These are phyloP conservation scores for Pterula multifida DNA, from an alignment of 1,284 basidiomycete species.

Conservation along the genomic window DNA sequence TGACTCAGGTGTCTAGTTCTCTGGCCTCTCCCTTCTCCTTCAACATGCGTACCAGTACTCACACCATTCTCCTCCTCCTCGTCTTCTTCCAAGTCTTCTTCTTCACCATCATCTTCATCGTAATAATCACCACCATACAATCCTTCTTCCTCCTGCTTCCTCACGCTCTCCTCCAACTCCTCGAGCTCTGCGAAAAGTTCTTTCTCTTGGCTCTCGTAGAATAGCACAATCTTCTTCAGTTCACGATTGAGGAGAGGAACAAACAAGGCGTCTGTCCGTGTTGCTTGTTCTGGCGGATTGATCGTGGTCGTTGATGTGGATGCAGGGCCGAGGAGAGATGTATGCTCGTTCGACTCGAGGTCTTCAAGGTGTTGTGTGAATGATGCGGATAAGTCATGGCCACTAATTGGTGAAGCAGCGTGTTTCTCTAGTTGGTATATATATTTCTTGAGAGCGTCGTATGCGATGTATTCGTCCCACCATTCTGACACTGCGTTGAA, in stretches of 20 bases:
- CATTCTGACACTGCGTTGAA: constrained; percentile 93
- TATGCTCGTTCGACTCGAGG: constrained; percentile 51
- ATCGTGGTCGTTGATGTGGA: no score
- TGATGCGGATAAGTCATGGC: neutral
- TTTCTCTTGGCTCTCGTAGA: constrained; percentile 71
- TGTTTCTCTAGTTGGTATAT: constrained; percentile 77
- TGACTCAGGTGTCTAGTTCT: constrained; percentile 11
- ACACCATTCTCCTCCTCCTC: constrained; percentile 57
- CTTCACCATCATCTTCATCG: constrained; percentile 35
- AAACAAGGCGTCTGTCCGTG: constrained; percentile 50
- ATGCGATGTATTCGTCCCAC: constrained; percentile 91
- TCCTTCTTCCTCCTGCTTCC: constrained; percentile 55
- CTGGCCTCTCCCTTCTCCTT: constrained; percentile 10
- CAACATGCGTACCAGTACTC: constrained; percentile 19
- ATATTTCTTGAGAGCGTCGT: constrained; percentile 79
- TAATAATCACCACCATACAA: constrained; percentile 24
- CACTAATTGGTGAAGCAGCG: constrained; percentile 26
- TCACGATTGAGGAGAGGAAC: constrained; percentile 73
- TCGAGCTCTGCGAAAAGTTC: constrained; percentile 58
- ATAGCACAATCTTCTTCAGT: constrained; percentile 69
- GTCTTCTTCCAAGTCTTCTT: constrained; percentile 53
- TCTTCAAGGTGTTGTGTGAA: constrained; percentile 39
- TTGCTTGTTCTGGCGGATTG: constrained; percentile 12
- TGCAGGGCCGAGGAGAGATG: constrained; percentile 32
- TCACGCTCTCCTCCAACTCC: constrained; percentile 56